Base-by-base conservation (phyloP, 2,329 filamentous ascomycete genomes). In the Coleophoma crateriformis region DNA sequence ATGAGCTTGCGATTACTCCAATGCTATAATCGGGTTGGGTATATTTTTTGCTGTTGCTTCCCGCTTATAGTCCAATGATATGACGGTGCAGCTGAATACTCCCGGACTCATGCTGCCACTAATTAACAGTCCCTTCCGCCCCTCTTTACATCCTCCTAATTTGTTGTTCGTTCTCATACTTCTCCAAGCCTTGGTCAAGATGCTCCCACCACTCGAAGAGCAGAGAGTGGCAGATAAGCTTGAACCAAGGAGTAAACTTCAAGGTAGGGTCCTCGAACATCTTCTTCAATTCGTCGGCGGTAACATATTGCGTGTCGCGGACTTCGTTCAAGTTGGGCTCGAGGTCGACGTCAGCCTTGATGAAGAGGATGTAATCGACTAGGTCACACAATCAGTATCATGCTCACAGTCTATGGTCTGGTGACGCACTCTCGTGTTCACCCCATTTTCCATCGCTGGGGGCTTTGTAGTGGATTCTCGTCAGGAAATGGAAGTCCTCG, bases 361-460 rank as follows among this genome's bases (percentile, higher is more conserved):
- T 96, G 73, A 99, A 97, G 49, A 99, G 83, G 58, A 99, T 99
- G 70, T 99, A 99, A 70, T 99, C 94, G 66, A 99, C 90, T 94
- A 56, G 14, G 43, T 53, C 33, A 45, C 22, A 32, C 27, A 12
- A 43, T 6, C 38, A 54, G 47, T 58, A 55, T 19, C 35, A 47
- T 46, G 43, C 33, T 22, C 15, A 17, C 43, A 20, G 4, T 39
- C 33, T 22, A 34, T 39, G n/a, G 34, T 4, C 33, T 17, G 15
- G 32, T 14, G 34, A 75, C 87, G 72, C 76, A 95, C 90, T 91
- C 75, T 99, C 94, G 67, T 99, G 94, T 74, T 99, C 94, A 60
- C 94, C 94, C 94, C 94, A 99, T 74, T 95, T 92, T 50, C 94
- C 94, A 64, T 97, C 88, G 67, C 91, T 96, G 4, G 94, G 89